Evolutionary conservation across 371 early-diverging fungal genomes (phyloP).

Genomic region (Mortierella sp.): DNA sequence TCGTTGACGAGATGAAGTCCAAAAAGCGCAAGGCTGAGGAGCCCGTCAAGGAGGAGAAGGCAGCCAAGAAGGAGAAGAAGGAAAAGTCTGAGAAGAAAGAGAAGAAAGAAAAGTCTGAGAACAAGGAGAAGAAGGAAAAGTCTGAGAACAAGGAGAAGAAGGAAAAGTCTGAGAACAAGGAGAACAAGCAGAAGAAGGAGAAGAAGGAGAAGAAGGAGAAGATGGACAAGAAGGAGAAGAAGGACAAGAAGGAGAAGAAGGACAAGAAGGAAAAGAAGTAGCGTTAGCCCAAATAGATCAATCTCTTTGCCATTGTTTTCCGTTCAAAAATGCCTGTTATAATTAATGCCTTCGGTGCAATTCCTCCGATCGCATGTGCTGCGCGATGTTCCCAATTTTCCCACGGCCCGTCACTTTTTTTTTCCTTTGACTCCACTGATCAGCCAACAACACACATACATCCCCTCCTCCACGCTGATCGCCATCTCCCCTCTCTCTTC

Average conservation of each 20-base stretch:
- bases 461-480: not conserved
- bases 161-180: conserved; percentile 31
- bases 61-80: conserved; percentile 51
- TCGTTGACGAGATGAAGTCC: conserved; percentile 71
- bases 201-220: conserved; percentile 43
- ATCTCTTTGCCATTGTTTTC: no score
- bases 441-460: not conserved
- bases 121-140: conserved; percentile 52
- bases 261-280: not conserved
- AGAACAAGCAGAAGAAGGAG: conserved; percentile 27
- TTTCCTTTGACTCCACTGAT: not conserved
- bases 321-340: no score
- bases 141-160: conserved; percentile 34
- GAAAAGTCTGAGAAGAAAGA: conserved; percentile 40
- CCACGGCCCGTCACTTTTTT: conserved; percentile 14
- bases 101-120: conserved; percentile 31
- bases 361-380: conserved; percentile 15
- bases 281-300: no score
- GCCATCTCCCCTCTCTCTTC: not conserved
- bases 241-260: conserved; percentile 19
- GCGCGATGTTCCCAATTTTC: conserved; percentile 7
- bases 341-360: no score
- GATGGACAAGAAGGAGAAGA: conserved; percentile 21
- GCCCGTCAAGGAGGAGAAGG: conserved; percentile 58
- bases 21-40: conserved; percentile 63